These are phyloP conservation scores for Cercospora zeae-maydis DNA, from an alignment of 2,329 filamentous ascomycete genomes.

Conservation along the genomic window DNA sequence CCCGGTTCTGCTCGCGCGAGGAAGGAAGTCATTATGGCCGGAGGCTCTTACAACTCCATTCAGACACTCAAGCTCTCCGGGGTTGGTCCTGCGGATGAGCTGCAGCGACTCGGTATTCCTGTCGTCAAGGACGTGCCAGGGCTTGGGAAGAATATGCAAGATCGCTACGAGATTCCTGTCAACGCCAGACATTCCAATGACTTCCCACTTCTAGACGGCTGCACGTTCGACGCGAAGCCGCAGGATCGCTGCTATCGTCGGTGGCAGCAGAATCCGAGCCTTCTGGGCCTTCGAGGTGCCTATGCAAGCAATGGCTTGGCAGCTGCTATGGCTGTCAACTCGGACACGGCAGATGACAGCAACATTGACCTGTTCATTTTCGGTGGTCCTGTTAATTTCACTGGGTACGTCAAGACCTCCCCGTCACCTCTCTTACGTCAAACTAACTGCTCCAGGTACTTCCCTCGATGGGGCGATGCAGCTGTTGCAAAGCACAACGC, in stretches of 20 bases:
- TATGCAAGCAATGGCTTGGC: conserved; percentile 54
- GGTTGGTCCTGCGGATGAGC: conserved; percentile 53
- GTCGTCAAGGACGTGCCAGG: conserved; percentile 56
- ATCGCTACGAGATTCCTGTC: conserved; percentile 55
- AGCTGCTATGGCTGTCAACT: conserved; percentile 44
- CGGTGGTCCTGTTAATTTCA: conserved; percentile 54
- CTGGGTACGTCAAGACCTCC: conserved; percentile 31
- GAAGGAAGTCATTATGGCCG: conserved; percentile 43
- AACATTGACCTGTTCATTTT: conserved; percentile 54
- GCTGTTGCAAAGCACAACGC: conserved; percentile 45
- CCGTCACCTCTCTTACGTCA: not conserved
- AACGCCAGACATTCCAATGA: conserved; percentile 44
- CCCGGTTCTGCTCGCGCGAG: conserved; percentile 42
- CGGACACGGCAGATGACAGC: conserved; percentile 40
- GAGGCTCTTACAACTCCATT: conserved; percentile 59
- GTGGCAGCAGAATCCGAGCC: conserved; percentile 41
- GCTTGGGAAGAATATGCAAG: conserved; percentile 61
- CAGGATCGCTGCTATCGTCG: conserved; percentile 43
- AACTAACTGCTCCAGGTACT: conserved; percentile 39
- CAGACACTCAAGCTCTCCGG: conserved; percentile 63
- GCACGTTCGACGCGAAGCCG: conserved; percentile 35
- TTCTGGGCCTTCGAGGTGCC: conserved; percentile 39
- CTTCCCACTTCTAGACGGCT: conserved; percentile 39
- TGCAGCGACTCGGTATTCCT: conserved; percentile 53
- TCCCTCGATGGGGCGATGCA: conserved; percentile 51